Percentiles rank a stretch among this genome's conserved stretches.
These are phyloP conservation scores for Dryadomyces quercus-mongolicae DNA, from an alignment of 2,329 filamentous ascomycete genomes.

Conservation along the genomic window DNA sequence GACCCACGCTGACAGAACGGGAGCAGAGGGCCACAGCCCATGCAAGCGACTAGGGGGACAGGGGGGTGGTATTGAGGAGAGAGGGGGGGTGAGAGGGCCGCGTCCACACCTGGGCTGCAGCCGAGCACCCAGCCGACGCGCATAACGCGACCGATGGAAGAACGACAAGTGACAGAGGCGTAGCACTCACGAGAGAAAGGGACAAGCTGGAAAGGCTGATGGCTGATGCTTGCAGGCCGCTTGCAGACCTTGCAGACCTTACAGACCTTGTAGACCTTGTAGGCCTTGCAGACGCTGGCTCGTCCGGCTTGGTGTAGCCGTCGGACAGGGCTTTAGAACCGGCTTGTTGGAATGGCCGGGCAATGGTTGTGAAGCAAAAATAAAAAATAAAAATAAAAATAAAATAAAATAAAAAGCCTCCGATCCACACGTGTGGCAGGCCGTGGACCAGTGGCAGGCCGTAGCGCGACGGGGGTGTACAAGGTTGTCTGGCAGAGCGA, in stretches of 20 bases:
- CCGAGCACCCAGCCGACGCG: background rate
- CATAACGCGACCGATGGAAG: background rate
- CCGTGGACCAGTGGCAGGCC: background rate
- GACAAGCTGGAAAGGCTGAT: too few relatives aligned
- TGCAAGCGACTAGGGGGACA: background rate
- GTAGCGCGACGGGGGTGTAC: background rate
- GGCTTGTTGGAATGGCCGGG: constrained; percentile 3
- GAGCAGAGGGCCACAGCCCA: background rate
- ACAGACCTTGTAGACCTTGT: too few relatives aligned
- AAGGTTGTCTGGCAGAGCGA: background rate
- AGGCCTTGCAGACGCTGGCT: too few relatives aligned
- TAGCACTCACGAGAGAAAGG: background rate
- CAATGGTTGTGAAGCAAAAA: background rate
- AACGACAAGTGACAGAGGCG: background rate
- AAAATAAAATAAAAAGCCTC: background rate
- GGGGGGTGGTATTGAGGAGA: background rate
- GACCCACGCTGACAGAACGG: constrained; percentile 12
- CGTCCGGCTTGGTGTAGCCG: background rate
- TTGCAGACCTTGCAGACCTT: too few relatives aligned
- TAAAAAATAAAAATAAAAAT: background rate
- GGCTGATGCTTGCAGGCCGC: too few relatives aligned
- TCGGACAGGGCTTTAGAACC: constrained; percentile 1
- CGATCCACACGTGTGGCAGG: background rate
- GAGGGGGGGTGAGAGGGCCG: background rate
- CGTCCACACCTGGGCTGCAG: background rate